Base-by-base conservation (phyloP, 371 early-diverging fungal species). In the Rhizopus arrhizus region DNA sequence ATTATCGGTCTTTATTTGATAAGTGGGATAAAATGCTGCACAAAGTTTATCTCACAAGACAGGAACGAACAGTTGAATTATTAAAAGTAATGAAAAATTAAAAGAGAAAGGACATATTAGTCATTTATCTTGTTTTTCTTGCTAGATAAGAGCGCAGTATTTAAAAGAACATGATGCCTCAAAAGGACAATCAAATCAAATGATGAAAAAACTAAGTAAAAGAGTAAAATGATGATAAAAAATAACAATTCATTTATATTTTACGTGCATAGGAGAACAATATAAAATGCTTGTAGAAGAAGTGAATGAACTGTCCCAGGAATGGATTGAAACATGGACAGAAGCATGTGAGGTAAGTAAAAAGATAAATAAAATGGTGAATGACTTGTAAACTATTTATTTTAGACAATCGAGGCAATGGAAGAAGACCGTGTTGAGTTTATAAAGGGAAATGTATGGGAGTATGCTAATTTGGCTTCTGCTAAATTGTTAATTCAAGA, bases 361-460 rank as follows among this genome's bases (percentile, higher is more conserved):
- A 15, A 34, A 43, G 9, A 10, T 7, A 28, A 16, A 28, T n/a
- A 15, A 61, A 32, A 8, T 34, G 16, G 15, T 35, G 16, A 11
- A 6, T 38, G 40, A 8, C 32, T 55, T 43, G 13, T 22, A 22
- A 22, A 22, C 22, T 49, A n/a, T 49, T 22, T 31, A 2, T 11
- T 32, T 40, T 33, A 71, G 72, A 57, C 45, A 1, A 50, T 76
- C 51, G 72, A 80, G 56, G 58, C 56, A 2, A 62, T 76, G 61
- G 80, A 80, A 54, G 58, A 74, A 52, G 69, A 77, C n/a, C 65
- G 80, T 0, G 45, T 74, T 10, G 77, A 76, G 28, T 61, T 77
- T 13, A 42, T 80, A 15, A 66, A 64, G 12, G 61, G 36, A 22
- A 80, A 74, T 49, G 54, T 73, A 13, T 77, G 75, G 77, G 80